Evolutionary conservation across 2,329 filamentous ascomycete genomes (phyloP).

Genomic region (Ceratocystis cubensis): DNA sequence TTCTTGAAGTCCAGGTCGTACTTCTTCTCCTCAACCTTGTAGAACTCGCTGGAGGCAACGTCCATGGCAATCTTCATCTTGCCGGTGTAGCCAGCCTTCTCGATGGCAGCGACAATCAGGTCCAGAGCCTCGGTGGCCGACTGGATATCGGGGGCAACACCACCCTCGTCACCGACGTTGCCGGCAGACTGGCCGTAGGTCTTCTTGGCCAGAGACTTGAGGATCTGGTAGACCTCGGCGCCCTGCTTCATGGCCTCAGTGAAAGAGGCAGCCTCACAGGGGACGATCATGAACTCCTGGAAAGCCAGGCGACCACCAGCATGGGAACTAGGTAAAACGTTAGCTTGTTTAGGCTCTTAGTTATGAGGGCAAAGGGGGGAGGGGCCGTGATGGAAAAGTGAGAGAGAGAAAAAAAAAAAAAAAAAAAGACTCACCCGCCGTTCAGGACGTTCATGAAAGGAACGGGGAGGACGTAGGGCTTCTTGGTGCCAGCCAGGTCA

Average conservation of each 20-base stretch:
- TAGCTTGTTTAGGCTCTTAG: not conserved
- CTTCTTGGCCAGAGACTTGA: conserved; percentile 96
- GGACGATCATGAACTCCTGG: conserved; percentile 95
- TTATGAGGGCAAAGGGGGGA: not conserved
- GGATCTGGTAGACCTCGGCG: conserved; percentile 94
- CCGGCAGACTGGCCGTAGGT: conserved; percentile 97
- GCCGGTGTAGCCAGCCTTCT: conserved; percentile 89
- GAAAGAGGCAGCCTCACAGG: conserved; percentile 76
- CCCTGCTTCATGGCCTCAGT: conserved; percentile 92
- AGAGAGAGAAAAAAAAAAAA: not conserved
- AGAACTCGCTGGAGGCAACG: conserved; percentile 98
- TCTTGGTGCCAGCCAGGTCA: conserved; percentile 78
- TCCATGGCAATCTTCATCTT: conserved; percentile 98
- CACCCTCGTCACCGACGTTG: conserved; percentile 98
- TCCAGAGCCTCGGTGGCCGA: conserved; percentile 92
- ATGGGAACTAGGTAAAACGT: conserved; percentile 56
- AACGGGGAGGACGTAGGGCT: conserved; percentile 79
- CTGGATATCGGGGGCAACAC: conserved; percentile 98
- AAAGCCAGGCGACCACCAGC: conserved; percentile 91
- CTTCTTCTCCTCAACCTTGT: conserved; percentile 95
- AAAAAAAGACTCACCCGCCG: conserved; percentile 41
- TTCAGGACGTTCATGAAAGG: conserved; percentile 93
- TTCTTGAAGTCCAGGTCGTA: conserved; percentile 99
- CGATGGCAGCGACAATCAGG: conserved; percentile 88
- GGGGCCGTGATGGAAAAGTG: not conserved